Evolutionary conservation across 345 rosid genomes (phyloP), one percentile per base, ranked within the genome.

Genomic region (Salix dunnii): DNA sequence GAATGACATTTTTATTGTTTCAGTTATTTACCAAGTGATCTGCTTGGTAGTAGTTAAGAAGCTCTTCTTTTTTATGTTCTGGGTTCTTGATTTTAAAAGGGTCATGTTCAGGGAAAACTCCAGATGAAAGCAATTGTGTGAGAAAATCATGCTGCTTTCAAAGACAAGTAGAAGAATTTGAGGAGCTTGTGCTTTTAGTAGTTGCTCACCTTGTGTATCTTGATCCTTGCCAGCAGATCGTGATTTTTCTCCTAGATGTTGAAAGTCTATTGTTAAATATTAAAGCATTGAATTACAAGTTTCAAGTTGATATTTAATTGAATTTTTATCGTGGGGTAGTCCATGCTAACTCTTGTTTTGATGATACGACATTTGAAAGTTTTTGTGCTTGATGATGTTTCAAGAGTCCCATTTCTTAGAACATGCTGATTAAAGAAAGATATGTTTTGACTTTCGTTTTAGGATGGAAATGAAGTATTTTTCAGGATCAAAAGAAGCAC

Each of bases 401-500:
- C 27, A 7, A 27, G n/a, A 25, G 36, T 73, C 38, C 10, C 25
- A 27, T 38, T 67, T 62, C 62, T 36, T 6, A 65, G 43, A 64
- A 65, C 38, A 6, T 6, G 18, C 68, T 17, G 38, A 20, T 7
- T 40, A 62, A 11, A 43, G 35, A 17, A 27, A 42, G 12, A 21
- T 3, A 23, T 10, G 25, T 17, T 40, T 73, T 23, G 17, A 10
- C 31, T 63, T 23, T 40, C 30, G 21, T 72, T 85, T 20, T 77
- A 94, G 97, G 97, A 92, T 81, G 98, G 97, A 8, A 92, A 85
- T 61, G 98, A 91, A 68, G 96, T 94, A 0, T 91, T 91, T 84
- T 94, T 91, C 74, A 92, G 92, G 88, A 91, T 94, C 83, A 92
- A 89, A 81, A 90, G 94, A 84, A 87, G 86, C 85, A 94, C 98